phyloP scores from a whole-genome alignment of 192 early-diverging fungal species.

The Glomus cerebriforme region DNA sequence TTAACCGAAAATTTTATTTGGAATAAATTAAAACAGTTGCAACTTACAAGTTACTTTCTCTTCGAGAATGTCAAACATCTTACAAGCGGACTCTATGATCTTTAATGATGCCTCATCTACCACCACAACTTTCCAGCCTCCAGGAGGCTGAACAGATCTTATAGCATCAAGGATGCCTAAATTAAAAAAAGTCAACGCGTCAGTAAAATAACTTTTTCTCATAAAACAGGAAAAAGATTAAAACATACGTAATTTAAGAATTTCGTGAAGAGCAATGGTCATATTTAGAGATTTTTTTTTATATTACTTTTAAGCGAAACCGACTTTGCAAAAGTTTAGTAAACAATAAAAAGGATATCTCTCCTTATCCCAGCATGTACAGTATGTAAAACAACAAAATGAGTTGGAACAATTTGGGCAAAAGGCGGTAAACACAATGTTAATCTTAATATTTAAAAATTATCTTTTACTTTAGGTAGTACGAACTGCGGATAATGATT shows the following conservation, averaged over 20 bases:
- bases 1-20: not conserved
- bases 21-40: not conserved
- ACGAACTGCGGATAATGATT: too few species aligned
- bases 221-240: not conserved
- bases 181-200: not conserved
- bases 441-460: too few species aligned
- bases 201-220: not conserved
- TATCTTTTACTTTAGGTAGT: too few species aligned
- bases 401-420: too few species aligned
- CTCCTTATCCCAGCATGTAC: too few species aligned
- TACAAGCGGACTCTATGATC: slow-evolving; percentile 72
- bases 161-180: slow-evolving; percentile 74
- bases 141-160: slow-evolving; percentile 68
- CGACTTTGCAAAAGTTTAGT: not conserved
- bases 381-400: too few species aligned
- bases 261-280: slow-evolving; percentile 29
- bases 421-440: too few species aligned
- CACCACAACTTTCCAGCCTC: slow-evolving; percentile 82
- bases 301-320: not conserved
- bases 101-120: slow-evolving; percentile 74
- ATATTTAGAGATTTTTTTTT: not conserved
- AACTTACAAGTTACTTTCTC: slow-evolving; percentile 66
- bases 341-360: too few species aligned
- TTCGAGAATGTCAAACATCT: slow-evolving; percentile 72
- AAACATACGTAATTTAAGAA: slow-evolving; percentile 27